Percentiles rank a stretch among this genome's conserved stretches.
phyloP scores from a whole-genome alignment of 306 rosid genomes.

The Gleditsia sinensis region DNA sequence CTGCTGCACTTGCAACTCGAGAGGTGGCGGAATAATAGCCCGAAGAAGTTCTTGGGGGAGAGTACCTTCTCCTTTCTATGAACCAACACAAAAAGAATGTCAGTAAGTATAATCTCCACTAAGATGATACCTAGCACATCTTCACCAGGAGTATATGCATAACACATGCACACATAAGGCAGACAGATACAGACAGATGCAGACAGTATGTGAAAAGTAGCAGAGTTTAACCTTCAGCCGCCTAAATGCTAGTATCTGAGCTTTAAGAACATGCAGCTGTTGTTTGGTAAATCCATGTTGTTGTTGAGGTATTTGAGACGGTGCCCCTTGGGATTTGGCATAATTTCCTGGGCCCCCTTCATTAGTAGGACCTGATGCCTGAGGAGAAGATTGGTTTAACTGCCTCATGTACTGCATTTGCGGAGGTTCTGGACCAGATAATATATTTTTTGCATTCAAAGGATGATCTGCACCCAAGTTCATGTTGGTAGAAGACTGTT shows the following conservation, averaged over 20 bases:
- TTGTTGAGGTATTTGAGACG: conserved; percentile 63
- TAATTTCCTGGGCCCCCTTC: conserved; percentile 62
- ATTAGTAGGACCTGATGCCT: conserved; percentile 52
- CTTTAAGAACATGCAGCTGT: conserved; percentile 96
- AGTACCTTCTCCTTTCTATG: conserved; percentile 93
- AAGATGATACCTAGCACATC: conserved; percentile 13
- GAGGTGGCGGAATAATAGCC: conserved; percentile 91
- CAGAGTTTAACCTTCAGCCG: conserved; percentile 74
- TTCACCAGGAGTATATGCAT: conserved; percentile 26
- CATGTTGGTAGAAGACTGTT: conserved; percentile 60
- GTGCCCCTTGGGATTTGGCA: conserved; percentile 56
- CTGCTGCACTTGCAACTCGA: conserved; percentile 73
- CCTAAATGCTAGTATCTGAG: conserved; percentile 96
- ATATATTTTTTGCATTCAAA: conserved; percentile 50
- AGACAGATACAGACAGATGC: conserved; percentile 10
- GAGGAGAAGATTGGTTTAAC: conserved; percentile 68
- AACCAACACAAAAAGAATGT: conserved; percentile 39
- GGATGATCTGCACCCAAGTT: conserved; percentile 62
- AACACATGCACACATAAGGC: conserved; percentile 7
- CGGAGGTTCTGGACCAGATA: conserved; percentile 56
- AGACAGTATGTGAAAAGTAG: conserved; percentile 26
- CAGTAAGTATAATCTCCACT: conserved; percentile 24
- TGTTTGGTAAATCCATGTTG: conserved; percentile 78
- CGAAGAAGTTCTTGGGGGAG: conserved; percentile 97
- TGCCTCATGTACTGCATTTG: conserved; percentile 71